Conservation (phyloP, 1,139 yeast species). For the Ogataea hybrid region DNA sequence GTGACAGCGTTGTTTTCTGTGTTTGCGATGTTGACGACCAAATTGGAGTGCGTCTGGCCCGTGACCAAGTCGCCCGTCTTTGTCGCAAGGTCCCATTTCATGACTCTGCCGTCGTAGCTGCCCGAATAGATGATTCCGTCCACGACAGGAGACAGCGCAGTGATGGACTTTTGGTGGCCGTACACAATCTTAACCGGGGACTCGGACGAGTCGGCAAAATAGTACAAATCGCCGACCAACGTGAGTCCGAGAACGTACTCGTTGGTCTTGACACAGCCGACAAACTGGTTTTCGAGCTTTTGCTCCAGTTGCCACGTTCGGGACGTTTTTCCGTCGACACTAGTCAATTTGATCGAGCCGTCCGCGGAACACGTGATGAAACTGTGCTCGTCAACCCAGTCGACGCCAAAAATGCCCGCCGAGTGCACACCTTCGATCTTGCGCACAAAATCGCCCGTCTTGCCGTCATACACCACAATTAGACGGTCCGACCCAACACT, state of each 20-base stretch:
- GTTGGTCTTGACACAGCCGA: slow-evolving; percentile 72
- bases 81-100: slow-evolving; percentile 49
- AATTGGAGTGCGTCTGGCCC: slow-evolving; percentile 51
- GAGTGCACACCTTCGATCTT: slow-evolving; percentile 58
- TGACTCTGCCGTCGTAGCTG: slow-evolving; percentile 79
- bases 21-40: slow-evolving; percentile 45
- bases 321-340: slow-evolving; percentile 39
- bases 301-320: slow-evolving; percentile 46
- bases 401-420: slow-evolving; percentile 78
- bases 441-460: slow-evolving; percentile 70
- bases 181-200: slow-evolving; percentile 45
- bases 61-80: slow-evolving; percentile 39
- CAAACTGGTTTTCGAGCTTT: slow-evolving; percentile 63
- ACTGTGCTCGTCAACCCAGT: slow-evolving; percentile 64
- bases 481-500: slow-evolving; percentile 85
- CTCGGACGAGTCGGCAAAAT: slow-evolving; percentile 43
- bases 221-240: slow-evolving; percentile 68
- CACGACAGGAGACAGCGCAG: slow-evolving; percentile 46
- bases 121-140: slow-evolving; percentile 50
- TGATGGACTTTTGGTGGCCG: slow-evolving; percentile 85
- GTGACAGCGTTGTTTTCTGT: slow-evolving; percentile 39
- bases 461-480: slow-evolving; percentile 81
- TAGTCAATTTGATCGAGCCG: slow-evolving; percentile 67
- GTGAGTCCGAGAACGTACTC: slow-evolving; percentile 65
- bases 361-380: slow-evolving; percentile 89